Evolutionary conservation across 345 rosid genomes (phyloP), one percentile per base, ranked within the genome.

Genomic region (Turritis glabra): DNA sequence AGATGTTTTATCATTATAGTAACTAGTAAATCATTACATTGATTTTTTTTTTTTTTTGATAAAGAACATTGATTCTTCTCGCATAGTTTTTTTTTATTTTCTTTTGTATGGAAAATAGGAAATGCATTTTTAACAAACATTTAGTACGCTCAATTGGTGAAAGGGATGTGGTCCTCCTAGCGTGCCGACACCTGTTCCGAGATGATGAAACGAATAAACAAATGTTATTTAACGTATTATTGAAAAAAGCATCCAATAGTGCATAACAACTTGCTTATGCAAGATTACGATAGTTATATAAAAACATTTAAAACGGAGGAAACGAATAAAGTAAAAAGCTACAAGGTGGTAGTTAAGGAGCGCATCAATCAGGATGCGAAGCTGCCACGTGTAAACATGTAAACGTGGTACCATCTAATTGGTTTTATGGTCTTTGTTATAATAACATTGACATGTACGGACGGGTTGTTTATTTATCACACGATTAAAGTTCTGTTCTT

Each of bases 101-200:
- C 2, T 0, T 22, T 11, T 5, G 0, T 55, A n/a, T 8, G 38
- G 60, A 58, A 58, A 58, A 1, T 10, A 17, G 40, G 38, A 32
- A 57, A 18, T 33, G 66, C 50, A 61, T 15, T 7, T 60, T 38
- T 26, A 41, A 63, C n/a, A 63, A 43, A 23, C 53, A 63, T 2
- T 21, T 38, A 22, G n/a, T 41, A 62, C 3, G 17, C 1, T 17
- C 19, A n/a, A 2, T 21, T 37, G 12, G 57, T 69, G 56, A 76
- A 76, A 53, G 27, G 30, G 19, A 69, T 52, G 79, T 76, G 79
- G 79, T 76, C 79, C 79, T 53, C 23, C 47, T n/a, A 64, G 80
- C 80, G 76, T 77, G 80, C 76, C 76, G 76, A 77, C 80, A 77
- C 80, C 67, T 77, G 80, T 47, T 1, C 44, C 80, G 25, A 77